Evolutionary conservation across 805 yeast genomes (phyloP).

Genomic region (Lachancea sp.): DNA sequence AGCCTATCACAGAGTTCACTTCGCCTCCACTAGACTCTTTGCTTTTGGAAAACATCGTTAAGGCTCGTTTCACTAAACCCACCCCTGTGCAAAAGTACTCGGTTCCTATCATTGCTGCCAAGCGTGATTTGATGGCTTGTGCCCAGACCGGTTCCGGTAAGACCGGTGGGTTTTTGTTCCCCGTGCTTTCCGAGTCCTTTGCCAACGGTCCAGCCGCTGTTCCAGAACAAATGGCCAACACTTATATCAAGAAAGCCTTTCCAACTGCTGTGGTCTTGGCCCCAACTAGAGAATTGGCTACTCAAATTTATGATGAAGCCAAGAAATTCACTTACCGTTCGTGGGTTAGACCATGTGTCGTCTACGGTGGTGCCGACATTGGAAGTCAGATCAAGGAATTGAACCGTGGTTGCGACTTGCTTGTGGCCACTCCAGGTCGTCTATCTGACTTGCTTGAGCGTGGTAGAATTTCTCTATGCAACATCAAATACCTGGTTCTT

Average conservation of each 20-base stretch:
- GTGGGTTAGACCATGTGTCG: slow-evolving; percentile 95
- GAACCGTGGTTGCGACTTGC: slow-evolving; percentile 88
- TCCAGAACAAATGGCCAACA: slow-evolving; percentile 34
- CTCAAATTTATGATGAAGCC: slow-evolving; percentile 94
- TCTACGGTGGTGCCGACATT: slow-evolving; percentile 97
- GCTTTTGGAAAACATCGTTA: slow-evolving; percentile 76
- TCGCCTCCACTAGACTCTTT: slow-evolving; percentile 86
- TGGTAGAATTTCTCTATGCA: slow-evolving; percentile 82
- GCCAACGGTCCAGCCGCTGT: slow-evolving; percentile 74
- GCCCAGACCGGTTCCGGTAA: slow-evolving; percentile 99
- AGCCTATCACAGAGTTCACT: slow-evolving; percentile 80
- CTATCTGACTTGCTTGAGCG: slow-evolving; percentile 91
- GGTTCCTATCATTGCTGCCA: slow-evolving; percentile 81
- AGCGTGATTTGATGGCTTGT: slow-evolving; percentile 94
- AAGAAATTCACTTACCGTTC: slow-evolving; percentile 94
- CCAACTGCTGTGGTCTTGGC: slow-evolving; percentile 96
- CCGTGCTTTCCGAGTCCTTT: slow-evolving; percentile 88
- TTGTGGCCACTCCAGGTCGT: slow-evolving; percentile 99
- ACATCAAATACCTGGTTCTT: slow-evolving; percentile 87
- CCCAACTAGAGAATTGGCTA: slow-evolving; percentile 98
- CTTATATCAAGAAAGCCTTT: slow-evolving; percentile 67
- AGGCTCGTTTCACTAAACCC: slow-evolving; percentile 90
- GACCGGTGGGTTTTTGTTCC: slow-evolving; percentile 99
- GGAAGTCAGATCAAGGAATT: slow-evolving; percentile 80
- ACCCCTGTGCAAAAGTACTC: slow-evolving; percentile 96